Evolutionary conservation across 2,329 filamentous ascomycete genomes (phyloP), one percentile per base, ranked within the genome.

Genomic region (Alternaria rosae): DNA sequence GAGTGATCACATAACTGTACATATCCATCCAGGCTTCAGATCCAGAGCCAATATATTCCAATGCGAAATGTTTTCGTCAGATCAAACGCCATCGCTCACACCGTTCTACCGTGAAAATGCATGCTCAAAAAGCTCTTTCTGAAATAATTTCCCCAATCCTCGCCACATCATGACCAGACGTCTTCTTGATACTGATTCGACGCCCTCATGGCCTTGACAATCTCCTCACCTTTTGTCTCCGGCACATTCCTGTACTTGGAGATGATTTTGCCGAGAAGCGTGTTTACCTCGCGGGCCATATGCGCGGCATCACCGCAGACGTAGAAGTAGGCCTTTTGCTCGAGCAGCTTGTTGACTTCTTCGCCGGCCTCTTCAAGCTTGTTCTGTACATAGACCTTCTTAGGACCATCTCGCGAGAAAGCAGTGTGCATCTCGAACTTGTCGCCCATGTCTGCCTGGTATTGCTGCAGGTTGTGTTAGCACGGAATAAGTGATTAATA

Each of bases 351-450:
- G 81, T 97, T 94, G 82, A 99, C 86, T 73, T 97, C 89, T 73
- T 92, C 87, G 61, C 92, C 89, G 53, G 89, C 86, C 80, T 98
- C 92, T 82, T 92, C 91, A 63, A 99, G 86, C 65, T 92, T 88
- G 81, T 99, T 93, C 82, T 99, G 95, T 21, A 99, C 95, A 77
- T 99, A 99, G 38, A 99, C 92, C 83, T 99, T 99, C 80, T 95
- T 87, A 44, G 89, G 80, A 1, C 87, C 85, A 62, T 97, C 92
- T 69, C 95, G 89, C n/a, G 95, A 99, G 82, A 99, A 99, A 43
- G 95, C 95, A 13, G 92, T 96, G 79, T 97, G 87, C 69, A 99
- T 85, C 79, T 94, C 91, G 74, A 99, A 95, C 47, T 91, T 92
- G 81, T 97, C 93, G 62, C 94, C 94, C 45, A 99, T 87, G 58